Percentiles rank a stretch among this genome's conserved stretches.
These are phyloP conservation scores for Lactarius hatsudake DNA, from an alignment of 768 basidiomycete genomes.

Conservation along the genomic window DNA sequence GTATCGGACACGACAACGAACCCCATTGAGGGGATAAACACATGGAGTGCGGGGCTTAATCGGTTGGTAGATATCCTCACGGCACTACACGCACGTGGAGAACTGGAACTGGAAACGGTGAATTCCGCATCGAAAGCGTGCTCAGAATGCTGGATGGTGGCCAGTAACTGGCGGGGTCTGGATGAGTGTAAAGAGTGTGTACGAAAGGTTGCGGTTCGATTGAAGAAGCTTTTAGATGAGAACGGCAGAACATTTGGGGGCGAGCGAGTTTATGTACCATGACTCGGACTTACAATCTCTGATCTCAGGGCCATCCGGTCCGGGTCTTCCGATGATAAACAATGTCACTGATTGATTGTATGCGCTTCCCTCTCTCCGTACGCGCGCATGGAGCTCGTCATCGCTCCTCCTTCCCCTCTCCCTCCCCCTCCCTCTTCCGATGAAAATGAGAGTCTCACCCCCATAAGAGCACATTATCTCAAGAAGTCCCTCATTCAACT, in stretches of 20 bases:
- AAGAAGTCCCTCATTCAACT: slow-evolving; percentile 93
- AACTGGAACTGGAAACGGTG: slow-evolving; percentile 75
- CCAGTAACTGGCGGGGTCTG: slow-evolving; percentile 65
- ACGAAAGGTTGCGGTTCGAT: slow-evolving; percentile 54
- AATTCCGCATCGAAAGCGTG: slow-evolving; percentile 67
- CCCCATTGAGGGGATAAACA: slow-evolving; percentile 49
- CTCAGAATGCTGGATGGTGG: slow-evolving; percentile 78
- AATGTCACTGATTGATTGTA: background rate
- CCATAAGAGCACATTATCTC: slow-evolving; percentile 94
- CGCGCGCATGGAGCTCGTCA: background rate
- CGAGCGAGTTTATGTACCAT: slow-evolving; percentile 38
- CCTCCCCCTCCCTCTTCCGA: background rate
- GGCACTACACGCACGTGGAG: slow-evolving; percentile 61
- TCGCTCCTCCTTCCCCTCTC: background rate
- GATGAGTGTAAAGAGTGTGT: slow-evolving; percentile 63
- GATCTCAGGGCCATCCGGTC: slow-evolving; percentile 12
- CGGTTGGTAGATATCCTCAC: slow-evolving; percentile 69
- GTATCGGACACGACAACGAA: slow-evolving; percentile 70
- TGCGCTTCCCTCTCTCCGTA: background rate
- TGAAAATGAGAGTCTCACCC: slow-evolving; percentile 52
- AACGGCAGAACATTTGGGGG: slow-evolving; percentile 48
- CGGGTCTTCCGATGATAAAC: slow-evolving; percentile 2
- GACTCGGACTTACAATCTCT: too few species aligned
- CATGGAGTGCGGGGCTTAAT: slow-evolving; percentile 68
- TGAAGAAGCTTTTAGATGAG: slow-evolving; percentile 55